phyloP scores from a whole-genome alignment of 192 early-diverging fungal species.

The Coemansia erecta region DNA sequence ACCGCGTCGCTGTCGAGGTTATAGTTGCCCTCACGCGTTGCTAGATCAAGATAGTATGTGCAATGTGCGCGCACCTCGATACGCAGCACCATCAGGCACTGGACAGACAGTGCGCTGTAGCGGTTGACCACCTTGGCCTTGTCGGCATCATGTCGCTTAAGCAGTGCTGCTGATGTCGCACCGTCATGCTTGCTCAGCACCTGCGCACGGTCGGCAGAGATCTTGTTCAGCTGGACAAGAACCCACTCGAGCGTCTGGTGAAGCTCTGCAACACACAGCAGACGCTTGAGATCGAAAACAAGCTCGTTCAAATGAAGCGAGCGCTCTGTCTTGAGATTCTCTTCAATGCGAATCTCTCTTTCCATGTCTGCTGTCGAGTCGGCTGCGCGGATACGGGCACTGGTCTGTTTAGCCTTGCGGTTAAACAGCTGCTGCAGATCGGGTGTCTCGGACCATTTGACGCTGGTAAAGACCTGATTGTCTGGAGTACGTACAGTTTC shows the following conservation, averaged over 20 bases:
- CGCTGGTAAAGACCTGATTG: slow-evolving; percentile 43
- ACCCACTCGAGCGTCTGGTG: slow-evolving; percentile 79
- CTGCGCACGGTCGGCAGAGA: slow-evolving; percentile 25
- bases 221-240: slow-evolving; percentile 29
- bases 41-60: slow-evolving; percentile 85
- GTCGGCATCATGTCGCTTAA: slow-evolving; percentile 46
- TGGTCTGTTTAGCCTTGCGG: slow-evolving; percentile 42
- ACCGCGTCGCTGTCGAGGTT: slow-evolving; percentile 67
- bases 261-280: slow-evolving; percentile 70
- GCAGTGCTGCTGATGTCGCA: slow-evolving; percentile 55
- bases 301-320: slow-evolving; percentile 76
- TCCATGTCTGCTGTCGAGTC: slow-evolving; percentile 19
- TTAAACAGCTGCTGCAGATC: slow-evolving; percentile 61
- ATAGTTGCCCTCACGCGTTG: slow-evolving; percentile 87
- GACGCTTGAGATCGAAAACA: slow-evolving; percentile 77
- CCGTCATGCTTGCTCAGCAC: slow-evolving; percentile 31
- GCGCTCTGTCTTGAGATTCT: slow-evolving; percentile 76
- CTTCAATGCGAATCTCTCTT: slow-evolving; percentile 74
- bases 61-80: slow-evolving; percentile 83
- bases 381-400: slow-evolving; percentile 6
- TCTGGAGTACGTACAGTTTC: slow-evolving; percentile 46
- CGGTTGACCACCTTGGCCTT: slow-evolving; percentile 53
- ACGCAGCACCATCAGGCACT: slow-evolving; percentile 76
- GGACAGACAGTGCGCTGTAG: slow-evolving; percentile 73
- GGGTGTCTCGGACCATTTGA: slow-evolving; percentile 62